These are phyloP conservation scores for Panus rudis DNA, from an alignment of 768 basidiomycete species.

Conservation along the genomic window DNA sequence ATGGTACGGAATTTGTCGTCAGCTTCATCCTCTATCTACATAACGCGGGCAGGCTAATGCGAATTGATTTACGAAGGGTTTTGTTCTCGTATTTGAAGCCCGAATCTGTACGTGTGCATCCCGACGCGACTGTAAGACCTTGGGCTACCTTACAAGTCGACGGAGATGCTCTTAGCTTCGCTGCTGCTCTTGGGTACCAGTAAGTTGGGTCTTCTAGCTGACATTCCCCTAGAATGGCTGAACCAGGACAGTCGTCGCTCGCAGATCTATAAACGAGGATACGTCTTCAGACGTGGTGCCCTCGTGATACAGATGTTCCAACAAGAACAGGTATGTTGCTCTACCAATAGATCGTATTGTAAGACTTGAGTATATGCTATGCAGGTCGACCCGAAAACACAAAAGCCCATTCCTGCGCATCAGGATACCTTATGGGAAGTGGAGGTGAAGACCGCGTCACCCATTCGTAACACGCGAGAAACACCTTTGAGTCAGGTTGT, in stretches of 20 bases:
- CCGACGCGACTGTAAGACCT: constrained; percentile 81
- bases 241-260: constrained; percentile 47
- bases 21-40: neutral
- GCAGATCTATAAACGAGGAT: constrained; percentile 79
- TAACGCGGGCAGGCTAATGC: neutral
- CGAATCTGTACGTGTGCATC: constrained; percentile 76
- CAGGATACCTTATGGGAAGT: constrained; percentile 82
- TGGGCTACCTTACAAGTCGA: constrained; percentile 76
- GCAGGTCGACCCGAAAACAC: constrained; percentile 70
- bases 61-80: constrained; percentile 37
- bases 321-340: constrained; percentile 60
- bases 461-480: constrained; percentile 71
- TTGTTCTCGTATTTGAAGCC: constrained; percentile 79
- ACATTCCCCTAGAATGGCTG: constrained; percentile 1
- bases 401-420: constrained; percentile 71
- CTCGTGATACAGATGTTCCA: constrained; percentile 80
- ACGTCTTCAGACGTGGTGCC: constrained; percentile 62
- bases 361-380: neutral
- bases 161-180: constrained; percentile 76
- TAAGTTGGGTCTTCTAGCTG: constrained; percentile 26
- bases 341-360: neutral
- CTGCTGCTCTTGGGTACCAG: constrained; percentile 73
- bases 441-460: constrained; percentile 77
- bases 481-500: constrained; percentile 65
- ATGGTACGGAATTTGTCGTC: constrained; percentile 59